Percentiles rank a stretch among this genome's conserved stretches.
phyloP scores from a whole-genome alignment of 768 basidiomycete species.

The Boletellus ananas region DNA sequence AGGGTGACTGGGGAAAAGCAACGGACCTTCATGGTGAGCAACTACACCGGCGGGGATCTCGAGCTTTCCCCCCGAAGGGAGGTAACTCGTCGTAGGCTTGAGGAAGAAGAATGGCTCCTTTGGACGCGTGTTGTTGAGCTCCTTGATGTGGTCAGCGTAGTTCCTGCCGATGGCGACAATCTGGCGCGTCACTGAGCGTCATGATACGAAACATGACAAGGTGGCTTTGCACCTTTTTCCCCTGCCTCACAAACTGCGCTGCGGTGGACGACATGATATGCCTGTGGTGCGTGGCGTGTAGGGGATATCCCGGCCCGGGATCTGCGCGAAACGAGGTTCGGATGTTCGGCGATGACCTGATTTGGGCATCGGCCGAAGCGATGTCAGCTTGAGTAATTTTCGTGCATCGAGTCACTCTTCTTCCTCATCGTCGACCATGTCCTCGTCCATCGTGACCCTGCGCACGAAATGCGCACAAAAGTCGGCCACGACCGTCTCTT shows the following conservation, averaged over 20 bases:
- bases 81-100: slow-evolving; percentile 91
- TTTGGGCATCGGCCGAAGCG: slow-evolving; percentile 25
- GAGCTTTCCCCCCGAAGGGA: slow-evolving; percentile 70
- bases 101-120: slow-evolving; percentile 98
- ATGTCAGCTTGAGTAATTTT: slow-evolving; percentile 8
- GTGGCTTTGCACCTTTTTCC: slow-evolving; percentile 39
- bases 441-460: slow-evolving; percentile 37
- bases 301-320: no score
- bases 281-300: no score
- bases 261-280: slow-evolving; percentile 25
- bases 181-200: slow-evolving; percentile 32
- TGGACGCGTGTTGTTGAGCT: slow-evolving; percentile 79
- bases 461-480: slow-evolving; percentile 41
- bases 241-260: slow-evolving; percentile 40
- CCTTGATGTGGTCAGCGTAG: slow-evolving; percentile 88
- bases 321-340: no score
- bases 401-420: slow-evolving; percentile 6
- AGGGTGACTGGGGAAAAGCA: background rate
- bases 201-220: background rate
- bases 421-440: slow-evolving; percentile 34
- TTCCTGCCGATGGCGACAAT: slow-evolving; percentile 97
- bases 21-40: slow-evolving; percentile 86
- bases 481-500: slow-evolving; percentile 28
- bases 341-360: slow-evolving; percentile 19
- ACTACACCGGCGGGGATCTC: slow-evolving; percentile 83